These are phyloP conservation scores for Colletotrichum neosansevieriae DNA, from an alignment of 2,329 filamentous ascomycete genomes.

Conservation along the genomic window DNA sequence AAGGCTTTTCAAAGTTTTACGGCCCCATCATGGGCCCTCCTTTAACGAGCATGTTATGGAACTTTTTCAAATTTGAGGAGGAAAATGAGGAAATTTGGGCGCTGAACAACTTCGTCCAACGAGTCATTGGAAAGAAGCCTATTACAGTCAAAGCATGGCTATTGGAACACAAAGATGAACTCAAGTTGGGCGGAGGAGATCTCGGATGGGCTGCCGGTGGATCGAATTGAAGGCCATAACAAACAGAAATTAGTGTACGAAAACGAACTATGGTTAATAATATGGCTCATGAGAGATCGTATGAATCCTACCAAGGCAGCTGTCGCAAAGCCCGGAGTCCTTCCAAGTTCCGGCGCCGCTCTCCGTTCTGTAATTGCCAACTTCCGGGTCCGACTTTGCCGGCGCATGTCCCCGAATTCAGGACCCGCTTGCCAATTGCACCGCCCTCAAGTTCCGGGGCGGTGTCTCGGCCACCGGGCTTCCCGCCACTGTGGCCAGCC, in stretches of 20 bases:
- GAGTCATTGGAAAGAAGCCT: constrained; percentile 1
- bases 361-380: too few relatives aligned
- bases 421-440: neutral
- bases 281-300: too few relatives aligned
- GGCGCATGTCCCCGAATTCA: neutral
- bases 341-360: too few relatives aligned
- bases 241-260: neutral
- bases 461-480: neutral
- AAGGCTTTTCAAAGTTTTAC: neutral
- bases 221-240: neutral
- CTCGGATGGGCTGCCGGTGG: neutral
- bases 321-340: too few relatives aligned
- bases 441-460: neutral
- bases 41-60: neutral
- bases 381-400: too few relatives aligned
- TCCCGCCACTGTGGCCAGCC: neutral
- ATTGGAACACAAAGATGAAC: constrained; percentile 8
- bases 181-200: neutral
- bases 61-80: constrained; percentile 20
- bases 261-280: too few relatives aligned
- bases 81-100: constrained; percentile 12
- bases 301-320: too few relatives aligned
- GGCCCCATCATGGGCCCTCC: neutral
- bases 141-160: constrained; percentile 10
- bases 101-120: constrained; percentile 9